Percentiles rank a stretch among this genome's conserved stretches.
phyloP scores from a whole-genome alignment of 1,139 yeast genomes.

The Nakaseomyces bracarensis region DNA sequence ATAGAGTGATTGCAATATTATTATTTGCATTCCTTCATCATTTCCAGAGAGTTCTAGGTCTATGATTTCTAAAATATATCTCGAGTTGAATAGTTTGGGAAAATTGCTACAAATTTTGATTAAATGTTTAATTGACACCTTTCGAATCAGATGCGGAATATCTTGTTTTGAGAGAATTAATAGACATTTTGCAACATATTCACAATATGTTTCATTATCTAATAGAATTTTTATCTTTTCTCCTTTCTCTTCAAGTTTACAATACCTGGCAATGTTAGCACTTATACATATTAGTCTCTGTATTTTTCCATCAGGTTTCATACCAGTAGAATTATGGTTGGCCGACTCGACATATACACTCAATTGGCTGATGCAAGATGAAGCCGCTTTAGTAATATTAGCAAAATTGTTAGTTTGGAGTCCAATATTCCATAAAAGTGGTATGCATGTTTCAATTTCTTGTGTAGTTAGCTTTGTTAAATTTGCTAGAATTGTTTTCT shows the following conservation, averaged over 20 bases:
- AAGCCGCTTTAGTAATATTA: slow-evolving; percentile 51
- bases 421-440: slow-evolving; percentile 53
- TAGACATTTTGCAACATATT: slow-evolving; percentile 50
- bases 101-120: slow-evolving; percentile 51
- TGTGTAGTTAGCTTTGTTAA: slow-evolving; percentile 50
- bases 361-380: slow-evolving; percentile 47
- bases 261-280: slow-evolving; percentile 63
- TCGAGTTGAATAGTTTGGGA: slow-evolving; percentile 53
- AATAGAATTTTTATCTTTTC: slow-evolving; percentile 39
- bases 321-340: slow-evolving; percentile 19
- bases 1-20: slow-evolving; percentile 47
- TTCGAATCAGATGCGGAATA: slow-evolving; percentile 35
- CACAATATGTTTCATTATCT: slow-evolving; percentile 44
- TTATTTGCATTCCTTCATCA: slow-evolving; percentile 38
- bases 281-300: slow-evolving; percentile 52
- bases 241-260: slow-evolving; percentile 46
- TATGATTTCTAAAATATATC: slow-evolving; percentile 43
- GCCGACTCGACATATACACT: slow-evolving; percentile 37
- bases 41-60: slow-evolving; percentile 42
- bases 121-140: slow-evolving; percentile 49
- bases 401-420: slow-evolving; percentile 38
- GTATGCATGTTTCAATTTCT: slow-evolving; percentile 63
- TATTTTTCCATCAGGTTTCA: slow-evolving; percentile 39
- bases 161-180: slow-evolving; percentile 42
- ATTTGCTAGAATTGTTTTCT: slow-evolving; percentile 42